Conservation (phyloP, 441 rosid species). For the Mallotus repandus region DNA sequence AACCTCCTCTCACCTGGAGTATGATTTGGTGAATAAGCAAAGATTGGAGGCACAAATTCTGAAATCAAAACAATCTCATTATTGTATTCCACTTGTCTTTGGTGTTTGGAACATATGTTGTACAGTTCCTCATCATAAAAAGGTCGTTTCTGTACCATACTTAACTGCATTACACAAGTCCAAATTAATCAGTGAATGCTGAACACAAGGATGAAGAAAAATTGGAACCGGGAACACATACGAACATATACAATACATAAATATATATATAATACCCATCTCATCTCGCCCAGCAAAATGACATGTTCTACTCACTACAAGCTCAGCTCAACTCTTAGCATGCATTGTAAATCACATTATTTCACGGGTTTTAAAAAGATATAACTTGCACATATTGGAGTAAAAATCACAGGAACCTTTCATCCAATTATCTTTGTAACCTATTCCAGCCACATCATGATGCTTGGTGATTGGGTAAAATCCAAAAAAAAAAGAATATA, state of each 20-base stretch:
- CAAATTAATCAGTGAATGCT: not conserved
- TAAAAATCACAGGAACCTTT: no score
- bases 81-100: conserved; percentile 33
- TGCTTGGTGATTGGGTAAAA: not conserved
- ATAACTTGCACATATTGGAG: no score
- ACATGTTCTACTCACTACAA: not conserved
- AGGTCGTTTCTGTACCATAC: conserved; percentile 48
- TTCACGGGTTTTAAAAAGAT: no score
- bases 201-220: not conserved
- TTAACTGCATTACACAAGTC: conserved; percentile 27
- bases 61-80: conserved; percentile 35
- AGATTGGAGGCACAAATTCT: conserved; percentile 31
- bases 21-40: conserved; percentile 7
- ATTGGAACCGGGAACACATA: not conserved
- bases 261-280: not conserved
- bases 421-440: not conserved
- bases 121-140: conserved; percentile 38
- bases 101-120: conserved; percentile 40
- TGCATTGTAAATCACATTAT: no score
- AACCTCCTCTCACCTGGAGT: conserved; percentile 37
- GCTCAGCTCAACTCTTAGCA: not conserved
- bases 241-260: not conserved
- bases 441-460: not conserved
- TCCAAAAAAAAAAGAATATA: not conserved
- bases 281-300: not conserved